Evolutionary conservation across 1,139 yeast genomes (phyloP).

Genomic region (Hemisphaericaspora lyxosophila): DNA sequence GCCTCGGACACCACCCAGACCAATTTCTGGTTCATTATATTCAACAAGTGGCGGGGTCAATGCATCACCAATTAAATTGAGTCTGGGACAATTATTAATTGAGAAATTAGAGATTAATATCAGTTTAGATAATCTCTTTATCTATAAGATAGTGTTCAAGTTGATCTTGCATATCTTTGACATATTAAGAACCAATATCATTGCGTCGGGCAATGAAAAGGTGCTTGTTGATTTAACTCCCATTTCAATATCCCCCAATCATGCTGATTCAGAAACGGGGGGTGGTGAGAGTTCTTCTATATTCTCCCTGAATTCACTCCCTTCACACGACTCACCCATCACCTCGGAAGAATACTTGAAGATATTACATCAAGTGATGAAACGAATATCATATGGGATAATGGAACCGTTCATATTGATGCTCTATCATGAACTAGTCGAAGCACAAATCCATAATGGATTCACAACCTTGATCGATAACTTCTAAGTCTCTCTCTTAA

Average conservation of each 20-base stretch:
- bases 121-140: conserved; percentile 40
- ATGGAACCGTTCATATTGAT: conserved; percentile 40
- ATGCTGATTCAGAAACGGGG: conserved; percentile 12
- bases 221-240: conserved; percentile 1
- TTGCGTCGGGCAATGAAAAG: conserved; percentile 7
- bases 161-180: conserved; percentile 31
- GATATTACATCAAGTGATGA: conserved; percentile 29
- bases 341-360: conserved; percentile 36
- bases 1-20: conserved; percentile 11
- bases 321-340: conserved; percentile 24
- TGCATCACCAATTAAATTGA: conserved; percentile 42
- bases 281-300: conserved; percentile 29
- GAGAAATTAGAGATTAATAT: conserved; percentile 49
- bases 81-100: conserved; percentile 42
- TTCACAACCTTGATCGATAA: conserved; percentile 31
- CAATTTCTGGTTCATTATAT: conserved; percentile 4
- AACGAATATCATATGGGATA: conserved; percentile 34
- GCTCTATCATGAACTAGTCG: conserved; percentile 32
- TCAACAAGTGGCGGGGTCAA: conserved; percentile 7
- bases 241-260: background rate
- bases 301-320: conserved; percentile 32
- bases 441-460: conserved; percentile 28
- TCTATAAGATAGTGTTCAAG: conserved; percentile 37
- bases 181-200: conserved; percentile 22
- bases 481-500: conserved; percentile 16